Conservation (phyloP, 495 filamentous ascomycete genomes). For the Pyronema domesticum region DNA sequence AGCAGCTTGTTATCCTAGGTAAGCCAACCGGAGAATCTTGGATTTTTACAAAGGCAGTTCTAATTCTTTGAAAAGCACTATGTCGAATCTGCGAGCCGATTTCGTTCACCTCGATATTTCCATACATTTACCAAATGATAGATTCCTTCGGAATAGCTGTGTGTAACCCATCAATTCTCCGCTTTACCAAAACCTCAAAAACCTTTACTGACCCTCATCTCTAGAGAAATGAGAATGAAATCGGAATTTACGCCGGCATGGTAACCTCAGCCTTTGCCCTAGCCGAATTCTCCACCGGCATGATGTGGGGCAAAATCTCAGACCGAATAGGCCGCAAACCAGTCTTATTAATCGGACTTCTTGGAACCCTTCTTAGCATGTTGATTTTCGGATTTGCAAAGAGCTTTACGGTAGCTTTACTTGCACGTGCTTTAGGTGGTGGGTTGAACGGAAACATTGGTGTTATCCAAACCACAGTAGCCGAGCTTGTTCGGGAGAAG, state of each 20-base stretch:
- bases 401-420: constrained; percentile 63
- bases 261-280: constrained; percentile 94
- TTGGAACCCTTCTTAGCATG: constrained; percentile 85
- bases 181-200: background rate
- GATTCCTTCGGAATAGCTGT: constrained; percentile 67
- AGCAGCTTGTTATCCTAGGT: constrained; percentile 61
- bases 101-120: constrained; percentile 98
- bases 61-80: constrained; percentile 40
- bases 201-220: constrained; percentile 3
- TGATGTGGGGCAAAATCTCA: constrained; percentile 84
- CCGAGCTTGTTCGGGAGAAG: constrained; percentile 77
- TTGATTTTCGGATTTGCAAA: constrained; percentile 81
- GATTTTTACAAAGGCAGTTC: constrained; percentile 25
- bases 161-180: background rate
- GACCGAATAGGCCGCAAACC: constrained; percentile 87
- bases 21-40: constrained; percentile 19
- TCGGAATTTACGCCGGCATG: constrained; percentile 86
- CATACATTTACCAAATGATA: constrained; percentile 98
- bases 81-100: constrained; percentile 96
- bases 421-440: constrained; percentile 77
- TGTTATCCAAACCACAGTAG: constrained; percentile 86
- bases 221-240: constrained; percentile 48
- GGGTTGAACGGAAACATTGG: constrained; percentile 89
- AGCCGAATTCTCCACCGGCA: constrained; percentile 76
- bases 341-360: constrained; percentile 68